Percentiles rank a stretch among this genome's conserved stretches.
Evolutionary conservation across 805 yeast species (phyloP).

Genomic region (Wickerhamiella lipophila): DNA sequence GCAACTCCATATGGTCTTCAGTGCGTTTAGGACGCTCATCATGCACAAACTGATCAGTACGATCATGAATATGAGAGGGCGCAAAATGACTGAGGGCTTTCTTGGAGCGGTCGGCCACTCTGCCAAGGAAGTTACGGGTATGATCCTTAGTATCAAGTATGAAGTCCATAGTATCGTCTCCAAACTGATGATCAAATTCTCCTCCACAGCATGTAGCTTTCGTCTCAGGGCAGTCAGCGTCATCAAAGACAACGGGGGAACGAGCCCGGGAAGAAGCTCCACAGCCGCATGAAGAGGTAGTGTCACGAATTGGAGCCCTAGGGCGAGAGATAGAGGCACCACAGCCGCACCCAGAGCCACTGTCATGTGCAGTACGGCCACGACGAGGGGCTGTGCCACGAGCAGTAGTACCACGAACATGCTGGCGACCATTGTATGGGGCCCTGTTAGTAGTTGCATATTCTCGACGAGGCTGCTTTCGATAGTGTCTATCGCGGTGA

Average conservation of each 20-base stretch:
- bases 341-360: background rate
- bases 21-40: constrained; percentile 10
- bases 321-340: background rate
- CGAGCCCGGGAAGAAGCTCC: background rate
- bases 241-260: background rate
- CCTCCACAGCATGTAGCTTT: constrained; percentile 2
- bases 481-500: background rate
- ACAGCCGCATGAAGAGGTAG: background rate
- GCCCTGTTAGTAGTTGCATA: background rate
- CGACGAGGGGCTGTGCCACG: background rate
- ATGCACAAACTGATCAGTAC: constrained; percentile 9
- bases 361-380: background rate
- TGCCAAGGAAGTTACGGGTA: constrained; percentile 1
- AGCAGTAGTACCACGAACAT: background rate
- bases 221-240: background rate
- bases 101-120: constrained; percentile 3
- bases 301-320: background rate
- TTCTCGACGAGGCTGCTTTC: background rate
- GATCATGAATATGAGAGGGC: constrained; percentile 9
- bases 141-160: constrained; percentile 11
- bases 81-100: constrained; percentile 8
- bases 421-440: background rate
- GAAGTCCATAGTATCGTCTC: constrained; percentile 11
- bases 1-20: constrained; percentile 8
- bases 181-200: constrained; percentile 9